Conservation (phyloP, 2,329 filamentous ascomycete genomes). For the Clathrospora elynae region DNA sequence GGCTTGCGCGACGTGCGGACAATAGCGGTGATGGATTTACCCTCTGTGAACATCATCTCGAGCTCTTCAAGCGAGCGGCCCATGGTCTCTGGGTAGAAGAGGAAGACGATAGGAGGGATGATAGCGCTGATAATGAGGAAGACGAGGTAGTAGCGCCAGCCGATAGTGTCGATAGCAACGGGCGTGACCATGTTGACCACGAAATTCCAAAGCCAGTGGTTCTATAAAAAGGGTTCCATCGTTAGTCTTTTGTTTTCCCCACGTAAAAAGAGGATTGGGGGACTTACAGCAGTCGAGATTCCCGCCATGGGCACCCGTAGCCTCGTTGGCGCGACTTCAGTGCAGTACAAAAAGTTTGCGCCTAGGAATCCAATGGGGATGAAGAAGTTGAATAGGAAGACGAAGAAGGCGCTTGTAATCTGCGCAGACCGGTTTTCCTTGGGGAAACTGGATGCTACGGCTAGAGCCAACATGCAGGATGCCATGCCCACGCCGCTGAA, state of each 20-base stretch:
- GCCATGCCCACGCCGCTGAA: slow-evolving; percentile 60
- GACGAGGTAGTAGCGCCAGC: slow-evolving; percentile 59
- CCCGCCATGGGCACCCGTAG: slow-evolving; percentile 61
- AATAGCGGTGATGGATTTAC: slow-evolving; percentile 35
- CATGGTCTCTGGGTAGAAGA: slow-evolving; percentile 58
- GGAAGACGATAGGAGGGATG: slow-evolving; percentile 54
- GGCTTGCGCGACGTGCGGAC: slow-evolving; percentile 31
- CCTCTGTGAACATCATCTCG: slow-evolving; percentile 50
- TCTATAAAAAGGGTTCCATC: neutral
- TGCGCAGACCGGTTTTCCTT: slow-evolving; percentile 54
- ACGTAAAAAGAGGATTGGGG: neutral
- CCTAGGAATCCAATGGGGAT: slow-evolving; percentile 65
- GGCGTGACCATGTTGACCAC: slow-evolving; percentile 37
- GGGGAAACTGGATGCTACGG: slow-evolving; percentile 58
- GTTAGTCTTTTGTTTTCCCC: slow-evolving; percentile 23
- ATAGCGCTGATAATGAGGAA: slow-evolving; percentile 55
- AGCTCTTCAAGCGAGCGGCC: slow-evolving; percentile 55
- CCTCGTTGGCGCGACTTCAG: slow-evolving; percentile 61
- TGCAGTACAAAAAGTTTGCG: slow-evolving; percentile 65
- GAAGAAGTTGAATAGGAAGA: slow-evolving; percentile 66
- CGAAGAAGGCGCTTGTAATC: slow-evolving; percentile 60
- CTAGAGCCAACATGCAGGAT: slow-evolving; percentile 60
- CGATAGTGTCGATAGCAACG: slow-evolving; percentile 57
- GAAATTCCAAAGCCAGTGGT: slow-evolving; percentile 55
- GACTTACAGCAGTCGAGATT: slow-evolving; percentile 56